Evolutionary conservation across 148 eudicot species (phyloP), one percentile per base, ranked within the genome.

Genomic region (Vaccinium corymbosum): DNA sequence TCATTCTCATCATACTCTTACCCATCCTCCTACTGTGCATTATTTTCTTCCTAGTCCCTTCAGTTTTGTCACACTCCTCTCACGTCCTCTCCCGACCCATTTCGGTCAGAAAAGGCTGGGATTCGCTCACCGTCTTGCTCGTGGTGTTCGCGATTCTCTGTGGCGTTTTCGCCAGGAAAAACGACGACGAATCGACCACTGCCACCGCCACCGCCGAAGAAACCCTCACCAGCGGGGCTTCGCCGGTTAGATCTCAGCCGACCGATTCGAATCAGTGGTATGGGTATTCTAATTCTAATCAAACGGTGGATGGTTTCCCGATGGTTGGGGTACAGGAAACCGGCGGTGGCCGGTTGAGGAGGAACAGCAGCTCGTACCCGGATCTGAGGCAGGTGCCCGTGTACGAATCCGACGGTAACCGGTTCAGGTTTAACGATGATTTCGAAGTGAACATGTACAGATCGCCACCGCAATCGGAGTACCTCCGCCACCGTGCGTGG

Each of bases 121-220:
- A 93, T 32, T 89, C 89, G 0, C 87, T 94, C 52, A 94, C 87
- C 72, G 84, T 94, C 9, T 16, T 91, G 1, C 87, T 94, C 1
- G 93, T 94, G 3, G 10, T 93, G 25, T 89, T 92, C n/a, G 98
- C 98, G 0, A 89, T 94, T 29, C 82, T 93, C 25, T 94, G 94
- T 48, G 96, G 98, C 8, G 86, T 93, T 42, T 88, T 94, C 0
- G 93, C 92, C 3, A 81, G 87, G 7, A 80, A 85, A 73, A 92
- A 90, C 70, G 92, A 91, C 66, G 94, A 89, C 22, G 86, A 6
- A 10, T 61, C 87, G 20, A 17, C 61, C 17, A 13, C 72, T 35
- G 10, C 29, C 25, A 49, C 81, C 20, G 3, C 59, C 13, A 3
- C 72, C 72, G 9, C 50, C 38, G 81, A 76, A 10, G 14, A 2